A percentile compares a stretch with the other conserved stretches of the same genome.
Evolutionary conservation across 192 early-diverging fungal species (phyloP).

Genomic region (Thamnidium elegans): DNA sequence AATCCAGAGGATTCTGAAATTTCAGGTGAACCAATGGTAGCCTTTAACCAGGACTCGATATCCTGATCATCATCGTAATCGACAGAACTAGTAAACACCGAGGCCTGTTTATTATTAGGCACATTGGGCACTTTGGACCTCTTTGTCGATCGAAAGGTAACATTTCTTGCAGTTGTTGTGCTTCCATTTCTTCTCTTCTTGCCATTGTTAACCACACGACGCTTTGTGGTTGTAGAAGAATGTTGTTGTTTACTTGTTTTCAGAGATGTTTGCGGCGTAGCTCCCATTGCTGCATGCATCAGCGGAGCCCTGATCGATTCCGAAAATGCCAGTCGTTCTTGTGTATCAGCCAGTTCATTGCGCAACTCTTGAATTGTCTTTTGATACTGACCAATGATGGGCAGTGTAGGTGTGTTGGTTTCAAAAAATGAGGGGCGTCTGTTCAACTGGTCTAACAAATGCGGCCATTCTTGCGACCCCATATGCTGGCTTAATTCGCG

Average conservation of each 20-base stretch:
- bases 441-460: background rate
- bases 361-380: conserved; percentile 28
- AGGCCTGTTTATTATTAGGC: background rate
- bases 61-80: conserved; percentile 7
- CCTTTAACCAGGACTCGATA: conserved; percentile 13
- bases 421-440: too few species aligned
- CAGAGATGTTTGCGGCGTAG: background rate
- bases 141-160: conserved; percentile 7
- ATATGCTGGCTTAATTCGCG: conserved; percentile 24
- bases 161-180: conserved; percentile 11
- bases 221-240: background rate
- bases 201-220: too few species aligned
- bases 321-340: conserved; percentile 30
- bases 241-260: background rate
- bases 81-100: background rate
- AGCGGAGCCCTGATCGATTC: conserved; percentile 17
- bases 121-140: conserved; percentile 2
- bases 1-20: background rate
- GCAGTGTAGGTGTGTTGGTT: background rate
- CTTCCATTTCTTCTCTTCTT: conserved; percentile 16
- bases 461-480: conserved; percentile 2
- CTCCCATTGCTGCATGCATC: conserved; percentile 14
- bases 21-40: background rate
- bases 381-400: conserved; percentile 25
- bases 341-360: conserved; percentile 30